A percentile compares a stretch with the other conserved stretches of the same genome.
These are phyloP conservation scores for Kappamyces sp. DNA, from an alignment of 192 early-diverging fungal species.

Conservation along the genomic window DNA sequence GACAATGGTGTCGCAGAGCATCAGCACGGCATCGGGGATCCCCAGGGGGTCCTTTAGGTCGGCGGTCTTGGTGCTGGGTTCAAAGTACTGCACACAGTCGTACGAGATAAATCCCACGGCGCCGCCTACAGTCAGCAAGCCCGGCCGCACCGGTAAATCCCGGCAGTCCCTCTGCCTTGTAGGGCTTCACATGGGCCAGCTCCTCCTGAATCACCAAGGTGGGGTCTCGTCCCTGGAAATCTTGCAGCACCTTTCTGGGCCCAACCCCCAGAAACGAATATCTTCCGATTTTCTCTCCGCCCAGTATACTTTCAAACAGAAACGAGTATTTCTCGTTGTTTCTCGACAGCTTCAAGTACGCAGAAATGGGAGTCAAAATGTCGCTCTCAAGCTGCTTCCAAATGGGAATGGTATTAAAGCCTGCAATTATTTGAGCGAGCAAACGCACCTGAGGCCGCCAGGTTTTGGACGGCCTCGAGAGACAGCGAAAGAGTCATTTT, in stretches of 20 bases:
- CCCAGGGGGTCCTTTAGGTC: slow-evolving; percentile 72
- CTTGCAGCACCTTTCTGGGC: slow-evolving; percentile 44
- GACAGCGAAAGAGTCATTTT: slow-evolving; percentile 5
- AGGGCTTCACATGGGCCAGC: slow-evolving; percentile 67
- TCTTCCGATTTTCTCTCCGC: slow-evolving; percentile 90
- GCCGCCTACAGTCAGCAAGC: slow-evolving; percentile 56
- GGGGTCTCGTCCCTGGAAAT: slow-evolving; percentile 69
- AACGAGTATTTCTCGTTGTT: slow-evolving; percentile 70
- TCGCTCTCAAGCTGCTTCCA: slow-evolving; percentile 83
- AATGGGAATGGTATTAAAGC: slow-evolving; percentile 77
- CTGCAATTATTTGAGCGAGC: slow-evolving; percentile 59
- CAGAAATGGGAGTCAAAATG: slow-evolving; percentile 91
- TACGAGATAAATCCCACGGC: slow-evolving; percentile 96
- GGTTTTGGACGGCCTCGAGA: neutral
- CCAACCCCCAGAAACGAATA: slow-evolving; percentile 93
- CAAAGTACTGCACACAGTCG: slow-evolving; percentile 97
- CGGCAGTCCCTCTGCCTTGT: slow-evolving; percentile 76
- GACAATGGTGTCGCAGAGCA: slow-evolving; percentile 93
- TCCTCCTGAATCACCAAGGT: slow-evolving; percentile 79
- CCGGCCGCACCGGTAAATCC: slow-evolving; percentile 61
- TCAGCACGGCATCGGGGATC: slow-evolving; percentile 87
- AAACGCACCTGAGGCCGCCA: neutral
- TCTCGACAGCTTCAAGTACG: slow-evolving; percentile 80
- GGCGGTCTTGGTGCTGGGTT: slow-evolving; percentile 77
- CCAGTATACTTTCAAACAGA: slow-evolving; percentile 87